Percentiles rank a stretch among this genome's conserved stretches.
Conservation (phyloP, 129 eudicot genomes). For the Chrysanthemum seticuspe region DNA sequence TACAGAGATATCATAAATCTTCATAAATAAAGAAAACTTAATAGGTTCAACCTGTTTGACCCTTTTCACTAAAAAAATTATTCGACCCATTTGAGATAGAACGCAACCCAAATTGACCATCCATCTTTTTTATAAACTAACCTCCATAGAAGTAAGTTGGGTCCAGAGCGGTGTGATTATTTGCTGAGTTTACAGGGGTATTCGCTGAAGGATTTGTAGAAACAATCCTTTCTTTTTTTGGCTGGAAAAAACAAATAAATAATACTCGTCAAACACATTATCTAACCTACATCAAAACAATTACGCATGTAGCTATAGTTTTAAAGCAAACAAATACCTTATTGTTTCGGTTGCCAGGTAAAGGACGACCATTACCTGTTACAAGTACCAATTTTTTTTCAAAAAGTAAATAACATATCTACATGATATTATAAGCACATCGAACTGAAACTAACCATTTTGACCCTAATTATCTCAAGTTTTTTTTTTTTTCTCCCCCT, state of each 20-base stretch:
- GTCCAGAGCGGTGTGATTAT: conserved; percentile 43
- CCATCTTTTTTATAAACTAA: conserved; percentile 18
- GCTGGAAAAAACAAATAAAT: conserved; percentile 46
- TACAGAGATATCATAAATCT: too few species aligned
- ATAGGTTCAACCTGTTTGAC: not conserved
- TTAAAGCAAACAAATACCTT: conserved; percentile 34
- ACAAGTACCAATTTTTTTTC: not conserved
- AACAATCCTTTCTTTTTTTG: conserved; percentile 66
- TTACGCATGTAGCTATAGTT: not conserved
- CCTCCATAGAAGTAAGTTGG: conserved; percentile 69
- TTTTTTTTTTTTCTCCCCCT: too few species aligned
- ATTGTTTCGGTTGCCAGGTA: conserved; percentile 36
- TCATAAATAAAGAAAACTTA: too few species aligned
- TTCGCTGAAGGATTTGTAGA: conserved; percentile 49
- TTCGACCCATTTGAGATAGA: not conserved
- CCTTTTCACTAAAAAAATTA: not conserved
- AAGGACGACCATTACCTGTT: conserved; percentile 51
- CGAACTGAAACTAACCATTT: too few species aligned
- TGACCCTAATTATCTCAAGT: too few species aligned
- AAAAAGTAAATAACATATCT: too few species aligned
- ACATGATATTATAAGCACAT: too few species aligned
- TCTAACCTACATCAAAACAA: conserved; percentile 22
- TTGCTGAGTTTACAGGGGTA: conserved; percentile 35
- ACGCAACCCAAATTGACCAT: not conserved
- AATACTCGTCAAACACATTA: conserved; percentile 15